These are phyloP conservation scores for Lasiosphaeria hispida DNA, from an alignment of 495 filamentous ascomycete species.

Conservation along the genomic window DNA sequence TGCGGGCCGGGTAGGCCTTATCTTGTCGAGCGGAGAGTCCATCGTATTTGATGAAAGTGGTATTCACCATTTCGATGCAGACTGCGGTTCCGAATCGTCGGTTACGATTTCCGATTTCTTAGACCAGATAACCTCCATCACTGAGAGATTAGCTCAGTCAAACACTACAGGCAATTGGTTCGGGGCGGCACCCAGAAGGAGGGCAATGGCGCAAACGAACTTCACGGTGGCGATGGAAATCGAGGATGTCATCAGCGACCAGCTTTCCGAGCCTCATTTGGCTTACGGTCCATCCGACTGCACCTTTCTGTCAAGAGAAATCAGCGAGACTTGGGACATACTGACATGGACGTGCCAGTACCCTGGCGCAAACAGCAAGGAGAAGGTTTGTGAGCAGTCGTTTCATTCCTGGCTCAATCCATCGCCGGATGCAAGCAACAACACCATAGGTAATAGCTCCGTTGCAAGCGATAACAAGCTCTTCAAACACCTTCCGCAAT, in stretches of 20 bases:
- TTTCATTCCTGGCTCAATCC: conserved; percentile 20
- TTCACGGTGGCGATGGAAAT: conserved; percentile 24
- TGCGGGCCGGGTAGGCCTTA: conserved; percentile 13
- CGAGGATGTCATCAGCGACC: conserved; percentile 8
- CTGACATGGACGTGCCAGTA: conserved; percentile 22
- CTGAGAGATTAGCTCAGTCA: background rate
- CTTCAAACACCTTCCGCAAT: conserved; percentile 14
- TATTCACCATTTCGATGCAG: conserved; percentile 20
- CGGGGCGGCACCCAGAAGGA: background rate
- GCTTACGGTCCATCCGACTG: conserved; percentile 20
- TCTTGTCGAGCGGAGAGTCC: conserved; percentile 11
- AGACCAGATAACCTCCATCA: conserved; percentile 16
- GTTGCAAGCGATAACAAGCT: conserved; percentile 5
- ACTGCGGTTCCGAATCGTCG: conserved; percentile 15
- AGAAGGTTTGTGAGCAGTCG: conserved; percentile 15
- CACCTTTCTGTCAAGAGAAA: conserved; percentile 1
- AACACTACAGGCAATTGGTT: background rate
- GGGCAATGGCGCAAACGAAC: conserved; percentile 12
- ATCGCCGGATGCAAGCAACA: background rate
- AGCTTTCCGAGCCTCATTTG: conserved; percentile 14
- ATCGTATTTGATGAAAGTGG: conserved; percentile 22
- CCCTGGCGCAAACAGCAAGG: conserved; percentile 19
- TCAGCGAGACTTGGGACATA: conserved; percentile 5
- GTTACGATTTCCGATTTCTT: conserved; percentile 18
- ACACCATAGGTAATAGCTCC: background rate